Base-by-base conservation (phyloP, 805 yeast genomes). In the Teunomyces pallodes region DNA sequence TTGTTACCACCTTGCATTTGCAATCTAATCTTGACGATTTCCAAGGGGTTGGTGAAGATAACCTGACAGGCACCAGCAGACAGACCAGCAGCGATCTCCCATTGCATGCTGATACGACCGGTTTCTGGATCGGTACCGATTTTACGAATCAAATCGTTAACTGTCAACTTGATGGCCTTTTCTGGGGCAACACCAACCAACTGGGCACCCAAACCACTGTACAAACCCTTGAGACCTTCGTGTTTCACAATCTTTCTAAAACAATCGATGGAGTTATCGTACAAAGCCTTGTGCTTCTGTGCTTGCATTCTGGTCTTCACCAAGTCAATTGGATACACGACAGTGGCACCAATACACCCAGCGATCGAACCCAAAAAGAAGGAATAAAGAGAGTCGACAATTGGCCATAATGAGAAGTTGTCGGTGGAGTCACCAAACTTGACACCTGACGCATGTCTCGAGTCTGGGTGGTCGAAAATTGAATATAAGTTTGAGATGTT, bases 251-350 rank as follows among this genome's bases (percentile, higher is more conserved):
- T 90, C 61, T 90, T 90, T 40, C 76, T 70, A 65, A 91, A 85
- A 70, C 98, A 94, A 65, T 92, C 97, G 20, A 84, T 51, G 7
- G 96, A 90, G 60, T 87, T 90, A 52, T 79, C 81, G 69, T 92
- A 92, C 42, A 83, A 71, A 1, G 84, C 70, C 43, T 80, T 75
- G 51, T 82, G 81, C 55, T 90, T 81, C 72, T 92, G 98, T 52
- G 96, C 96, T 72, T 92, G 99, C 96, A 92, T 90, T 67, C 98
- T 82, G 4, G 99, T 92, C 72, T 92, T 92, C 54, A 92, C 90
- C 65, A 94, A 76, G 70, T 92, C 99, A 56, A 94, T 94, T 29
- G 99, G 99, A 66, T 92, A 92, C 39, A 92, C 99, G 12, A 87
- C 88, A 5, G 97, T 89, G n/a, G 99, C 97, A 53, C 99, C 99